Conservation (phyloP, 768 basidiomycete genomes). For the Tulasnella sp. region DNA sequence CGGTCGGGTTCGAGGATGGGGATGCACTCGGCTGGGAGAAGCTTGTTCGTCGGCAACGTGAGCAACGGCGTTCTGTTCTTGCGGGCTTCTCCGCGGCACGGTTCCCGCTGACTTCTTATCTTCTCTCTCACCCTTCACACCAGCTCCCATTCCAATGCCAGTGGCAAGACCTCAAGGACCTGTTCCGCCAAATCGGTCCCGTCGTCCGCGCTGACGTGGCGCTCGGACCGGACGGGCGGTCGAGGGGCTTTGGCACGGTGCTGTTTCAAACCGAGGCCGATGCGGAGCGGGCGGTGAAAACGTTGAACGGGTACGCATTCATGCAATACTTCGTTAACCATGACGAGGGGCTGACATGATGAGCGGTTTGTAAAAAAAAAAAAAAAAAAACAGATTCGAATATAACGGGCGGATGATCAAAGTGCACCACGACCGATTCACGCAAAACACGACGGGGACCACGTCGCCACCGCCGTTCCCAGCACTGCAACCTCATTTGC, state of each 20-base stretch:
- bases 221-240: conserved; percentile 87
- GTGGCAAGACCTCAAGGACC: conserved; percentile 98
- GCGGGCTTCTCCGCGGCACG: neutral
- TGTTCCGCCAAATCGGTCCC: conserved; percentile 93
- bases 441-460: conserved; percentile 43
- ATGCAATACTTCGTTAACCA: neutral
- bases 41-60: conserved; percentile 89
- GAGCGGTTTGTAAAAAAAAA: conserved; percentile 44
- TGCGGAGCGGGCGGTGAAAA: conserved; percentile 72
- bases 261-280: conserved; percentile 91
- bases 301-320: conserved; percentile 82
- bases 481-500: conserved; percentile 40
- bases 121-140: neutral
- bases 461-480: conserved; percentile 39
- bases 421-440: conserved; percentile 89
- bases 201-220: conserved; percentile 97
- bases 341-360: neutral
- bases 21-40: conserved; percentile 34
- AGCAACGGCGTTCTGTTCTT: conserved; percentile 40
- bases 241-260: conserved; percentile 97
- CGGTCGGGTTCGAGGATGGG: conserved; percentile 31
- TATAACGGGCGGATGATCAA: conserved; percentile 85
- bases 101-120: neutral
- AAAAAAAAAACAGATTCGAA: too few species aligned
- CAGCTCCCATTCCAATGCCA: conserved; percentile 92